Evolutionary conservation across 305 asterid species (phyloP).

Genomic region (Plantago coronopus): DNA sequence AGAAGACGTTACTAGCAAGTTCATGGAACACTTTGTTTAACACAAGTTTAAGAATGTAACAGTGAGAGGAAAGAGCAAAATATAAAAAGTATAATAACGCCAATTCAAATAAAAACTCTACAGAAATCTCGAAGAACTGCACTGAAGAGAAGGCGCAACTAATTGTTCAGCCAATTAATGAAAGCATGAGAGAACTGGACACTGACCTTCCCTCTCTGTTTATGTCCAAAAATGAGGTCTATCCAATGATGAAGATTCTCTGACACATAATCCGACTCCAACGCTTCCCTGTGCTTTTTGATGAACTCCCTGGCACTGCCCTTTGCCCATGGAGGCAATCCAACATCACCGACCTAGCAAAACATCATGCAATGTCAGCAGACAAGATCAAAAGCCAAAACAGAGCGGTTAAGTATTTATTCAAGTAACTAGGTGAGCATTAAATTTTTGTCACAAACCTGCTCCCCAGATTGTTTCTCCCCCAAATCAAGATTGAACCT

Average conservation of each 20-base stretch:
- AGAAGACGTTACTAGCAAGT: neutral
- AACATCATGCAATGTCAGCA: slow-evolving; percentile 27
- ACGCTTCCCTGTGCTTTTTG: slow-evolving; percentile 89
- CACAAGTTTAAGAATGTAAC: slow-evolving; percentile 6
- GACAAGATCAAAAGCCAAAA: slow-evolving; percentile 11
- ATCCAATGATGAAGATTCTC: slow-evolving; percentile 98
- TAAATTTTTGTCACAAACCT: slow-evolving; percentile 49
- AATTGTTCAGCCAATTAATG: slow-evolving; percentile 6
- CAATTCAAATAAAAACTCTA: neutral
- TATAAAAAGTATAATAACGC: neutral
- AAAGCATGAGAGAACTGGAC: slow-evolving; percentile 5
- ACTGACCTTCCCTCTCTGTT: slow-evolving; percentile 97
- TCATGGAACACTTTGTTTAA: neutral
- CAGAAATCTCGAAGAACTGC: neutral
- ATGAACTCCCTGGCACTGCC: slow-evolving; percentile 93
- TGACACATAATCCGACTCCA: slow-evolving; percentile 95
- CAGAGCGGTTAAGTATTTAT: slow-evolving; percentile 1
- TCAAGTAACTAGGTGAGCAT: slow-evolving; percentile 9
- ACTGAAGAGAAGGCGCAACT: neutral
- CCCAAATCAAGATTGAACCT: slow-evolving; percentile 93
- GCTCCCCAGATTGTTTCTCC: slow-evolving; percentile 99
- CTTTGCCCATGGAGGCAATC: slow-evolving; percentile 95
- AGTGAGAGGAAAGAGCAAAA: neutral
- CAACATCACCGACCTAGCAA: slow-evolving; percentile 83
- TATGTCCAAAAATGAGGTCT: slow-evolving; percentile 94